Evolutionary conservation across 306 rosid genomes (phyloP), one percentile per base, ranked within the genome.

Genomic region (Prunus mira): DNA sequence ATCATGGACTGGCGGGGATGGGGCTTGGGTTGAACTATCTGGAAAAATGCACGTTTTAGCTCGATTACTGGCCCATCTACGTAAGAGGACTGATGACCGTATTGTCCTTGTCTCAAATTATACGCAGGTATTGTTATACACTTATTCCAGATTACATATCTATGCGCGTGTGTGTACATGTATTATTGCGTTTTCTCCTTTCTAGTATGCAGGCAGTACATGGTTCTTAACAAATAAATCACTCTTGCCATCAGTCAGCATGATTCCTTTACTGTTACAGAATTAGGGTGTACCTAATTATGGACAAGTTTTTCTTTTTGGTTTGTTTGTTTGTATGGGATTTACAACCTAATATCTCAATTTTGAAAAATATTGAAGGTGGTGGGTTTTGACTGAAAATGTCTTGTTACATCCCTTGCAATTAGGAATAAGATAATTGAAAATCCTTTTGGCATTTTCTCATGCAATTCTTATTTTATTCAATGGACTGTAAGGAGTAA

Each of bases 31-130:
- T 75, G 98, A 94, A 81, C 78, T 94, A 65, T 94, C 98, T 2
- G 98, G 98, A 41, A 94, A 94, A 89, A 94, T 94, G 98, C 96
- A 94, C 52, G 97, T 94, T 86, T 83, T 94, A 76, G 97, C 97
- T 70, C 87, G 97, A 78, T 88, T 94, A 78, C 97, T 94, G 73
- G 93, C 88, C 68, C 97, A 94, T 49, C 78, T 94, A 76, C 96
- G 92, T 66, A 87, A 84, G 62, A 85, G 79, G 81, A 94, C 98
- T 45, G 85, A 86, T 80, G 98, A 94, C 78, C 96, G 98, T 49
- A 92, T 94, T 74, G 98, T 94, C 72, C 93, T 94, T 62, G 98
- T 94, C 73, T 94, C 98, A 81, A 92, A 94, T 88, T 94, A 94
- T 80, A 94, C 98, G 60, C 98, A 94, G 96, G 98, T 89, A 87